Conservation (phyloP, 2,329 filamentous ascomycete genomes). For the Clarireedia monteithiana region DNA sequence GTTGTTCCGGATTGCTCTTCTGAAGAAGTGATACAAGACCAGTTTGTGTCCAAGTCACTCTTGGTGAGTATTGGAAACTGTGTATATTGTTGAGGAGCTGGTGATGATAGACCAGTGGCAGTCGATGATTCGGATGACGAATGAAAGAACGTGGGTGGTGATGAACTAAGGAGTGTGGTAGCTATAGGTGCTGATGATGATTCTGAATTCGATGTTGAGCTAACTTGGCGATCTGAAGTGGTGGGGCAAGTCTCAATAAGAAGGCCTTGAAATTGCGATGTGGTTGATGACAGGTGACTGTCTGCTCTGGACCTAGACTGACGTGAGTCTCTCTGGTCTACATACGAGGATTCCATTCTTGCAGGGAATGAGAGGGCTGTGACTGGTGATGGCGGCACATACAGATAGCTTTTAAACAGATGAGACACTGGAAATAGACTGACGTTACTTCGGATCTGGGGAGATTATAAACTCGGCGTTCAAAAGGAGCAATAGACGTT, state of each 20-base stretch:
- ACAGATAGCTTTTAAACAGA: conserved; percentile 14
- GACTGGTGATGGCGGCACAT: conserved; percentile 21
- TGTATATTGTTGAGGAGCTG: conserved; percentile 21
- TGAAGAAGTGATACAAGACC: conserved; percentile 22
- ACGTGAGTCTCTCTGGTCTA: conserved; percentile 29
- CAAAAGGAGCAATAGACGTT: conserved; percentile 15
- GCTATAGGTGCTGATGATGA: conserved; percentile 13
- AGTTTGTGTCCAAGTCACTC: conserved; percentile 24
- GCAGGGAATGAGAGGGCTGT: conserved; percentile 21
- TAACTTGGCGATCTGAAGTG: conserved; percentile 15
- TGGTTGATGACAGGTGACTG: conserved; percentile 26
- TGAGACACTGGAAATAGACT: conserved; percentile 12
- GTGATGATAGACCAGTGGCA: conserved; percentile 9
- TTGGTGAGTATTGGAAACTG: conserved; percentile 25
- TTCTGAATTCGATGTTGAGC: conserved; percentile 18
- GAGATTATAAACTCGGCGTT: conserved; percentile 10
- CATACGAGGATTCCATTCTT: conserved; percentile 28
- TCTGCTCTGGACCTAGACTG: conserved; percentile 28
- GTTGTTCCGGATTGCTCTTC: conserved; percentile 20
- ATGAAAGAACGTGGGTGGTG: conserved; percentile 8
- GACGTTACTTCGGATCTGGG: conserved; percentile 9
- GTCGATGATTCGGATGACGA: conserved; percentile 1
- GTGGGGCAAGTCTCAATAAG: conserved; percentile 21
- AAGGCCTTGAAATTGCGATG: conserved; percentile 25
- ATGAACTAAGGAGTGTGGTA: conserved; percentile 7